Base-by-base conservation (phyloP, 768 basidiomycete species). In the Sarcodon aspratus region DNA sequence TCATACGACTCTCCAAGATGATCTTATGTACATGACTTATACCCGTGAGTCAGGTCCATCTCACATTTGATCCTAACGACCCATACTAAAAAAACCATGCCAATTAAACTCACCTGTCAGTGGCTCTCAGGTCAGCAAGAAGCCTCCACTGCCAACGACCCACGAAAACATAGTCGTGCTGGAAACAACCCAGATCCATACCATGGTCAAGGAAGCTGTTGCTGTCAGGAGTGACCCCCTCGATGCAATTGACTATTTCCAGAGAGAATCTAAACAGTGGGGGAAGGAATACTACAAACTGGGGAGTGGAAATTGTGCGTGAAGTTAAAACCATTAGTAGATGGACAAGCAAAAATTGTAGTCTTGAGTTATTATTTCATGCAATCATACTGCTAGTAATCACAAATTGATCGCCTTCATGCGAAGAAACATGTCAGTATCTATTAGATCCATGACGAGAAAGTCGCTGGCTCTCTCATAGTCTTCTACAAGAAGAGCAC, bases 1-100 rank as follows among this genome's bases (percentile, higher is more conserved):
- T n/a, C n/a, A n/a, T n/a, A n/a, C n/a, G n/a, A n/a, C n/a, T n/a
- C n/a, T 83, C 35, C 78, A 79, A 15, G 85, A 93, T 64, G 77
- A 97, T 67, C 72, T 93, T 57, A 80, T 98, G 76, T 99, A 99
- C 75, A 83, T 97, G 76, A 85, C 85, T 47, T 96, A 97, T 75
- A 11, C 66, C 73, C 8, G 97, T 66, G 74, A 81, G 57, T 65
- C 70, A 37, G 69, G 80, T 81, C 51, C 79, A 80, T 46, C 77
- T 80, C 52, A 77, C 69, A 12, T 87, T 78, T 68, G 82, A 92
- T 70, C 82, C 84, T 5, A 58, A 73, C 33, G 77, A 92, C 61
- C 91, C 93, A 0, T 96, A 93, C 70, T 73, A 82, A 33, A 81
- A 59, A n/a, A n/a, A n/a, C n/a, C n/a, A n/a, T n/a, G n/a, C n/a